Base-by-base conservation (phyloP, 1,284 basidiomycete genomes). In the Takashimella tepidaria region DNA sequence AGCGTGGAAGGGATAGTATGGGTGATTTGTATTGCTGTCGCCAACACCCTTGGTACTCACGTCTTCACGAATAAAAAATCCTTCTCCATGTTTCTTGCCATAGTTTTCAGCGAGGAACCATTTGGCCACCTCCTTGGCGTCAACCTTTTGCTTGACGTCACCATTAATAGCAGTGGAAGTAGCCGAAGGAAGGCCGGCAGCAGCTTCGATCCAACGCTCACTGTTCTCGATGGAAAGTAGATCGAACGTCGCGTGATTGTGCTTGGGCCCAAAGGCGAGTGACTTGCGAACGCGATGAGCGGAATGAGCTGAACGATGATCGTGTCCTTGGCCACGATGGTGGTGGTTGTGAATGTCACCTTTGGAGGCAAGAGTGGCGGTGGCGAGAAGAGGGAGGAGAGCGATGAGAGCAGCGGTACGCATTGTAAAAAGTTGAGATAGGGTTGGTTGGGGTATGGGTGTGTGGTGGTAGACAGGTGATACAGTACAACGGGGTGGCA, bases 231-330 rank as follows among this genome's bases (percentile, higher is more conserved):
- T 76, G 10, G 79, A 80, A 58, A 73, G 77, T n/a, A 82, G 76
- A 54, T 79, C 75, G 76, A 85, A 90, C 37, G 81, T 80, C 5
- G 87, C 83, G 68, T 89, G 85, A 10, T 84, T 81, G 60, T 84
- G 85, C 19, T 79, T 74, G 13, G 88, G 87, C 16, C 89, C 89
- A 68, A 90, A 92, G 11, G 84, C 82, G 47, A 91, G 80, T 0
- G 88, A 82, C 84, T 91, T 90, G 65, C 89, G 82, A 27, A 57
- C 50, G 21, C 54, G 54, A 43, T 56, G 55, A 23, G 8, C 42
- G 43, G 27, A 22, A 42, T 24, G 41, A 41, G 43, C 54, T 48
- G 51, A 54, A 40, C 40, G 54, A n/a, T n/a, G n/a, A n/a, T n/a
- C 41, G 49, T 55, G 48, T 47, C 50, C 47, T 50, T 48, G 16